These are phyloP conservation scores for Saccharomyces hybrid DNA, from an alignment of 1,139 yeast species.

Conservation along the genomic window DNA sequence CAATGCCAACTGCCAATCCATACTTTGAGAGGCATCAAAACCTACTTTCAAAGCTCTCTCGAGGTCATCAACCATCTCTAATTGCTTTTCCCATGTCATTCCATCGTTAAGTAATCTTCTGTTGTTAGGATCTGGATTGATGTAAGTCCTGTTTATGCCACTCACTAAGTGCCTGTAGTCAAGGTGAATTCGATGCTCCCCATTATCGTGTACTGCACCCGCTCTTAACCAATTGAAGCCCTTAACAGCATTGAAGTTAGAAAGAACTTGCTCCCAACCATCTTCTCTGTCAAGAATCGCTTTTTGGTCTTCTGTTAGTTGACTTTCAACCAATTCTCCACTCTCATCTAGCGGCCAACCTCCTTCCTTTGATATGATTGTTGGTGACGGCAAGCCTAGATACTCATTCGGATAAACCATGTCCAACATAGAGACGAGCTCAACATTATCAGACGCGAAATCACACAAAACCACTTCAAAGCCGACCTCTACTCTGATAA, in stretches of 20 bases:
- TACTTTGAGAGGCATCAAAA: conserved; percentile 36
- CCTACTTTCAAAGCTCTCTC: conserved; percentile 27
- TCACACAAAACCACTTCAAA: conserved; percentile 51
- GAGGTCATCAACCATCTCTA: conserved; percentile 33
- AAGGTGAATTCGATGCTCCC: conserved; percentile 41
- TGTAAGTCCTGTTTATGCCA: conserved; percentile 41
- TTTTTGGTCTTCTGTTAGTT: conserved; percentile 19
- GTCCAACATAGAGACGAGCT: conserved; percentile 39
- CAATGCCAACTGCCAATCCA: conserved; percentile 46
- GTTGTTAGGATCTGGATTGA: conserved; percentile 40
- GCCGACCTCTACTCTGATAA: conserved; percentile 47
- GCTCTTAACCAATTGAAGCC: conserved; percentile 40
- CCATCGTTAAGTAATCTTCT: conserved; percentile 39
- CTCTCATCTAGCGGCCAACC: conserved; percentile 24
- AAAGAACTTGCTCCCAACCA: conserved; percentile 25
- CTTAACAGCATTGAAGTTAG: conserved; percentile 27
- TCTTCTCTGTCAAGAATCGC: conserved; percentile 18
- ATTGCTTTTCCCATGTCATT: conserved; percentile 27
- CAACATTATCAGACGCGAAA: conserved; percentile 37
- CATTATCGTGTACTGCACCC: conserved; percentile 38
- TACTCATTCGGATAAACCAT: conserved; percentile 34
- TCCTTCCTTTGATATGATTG: conserved; percentile 19
- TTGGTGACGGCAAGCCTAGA: conserved; percentile 34
- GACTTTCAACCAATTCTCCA: conserved; percentile 16
- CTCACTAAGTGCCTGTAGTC: conserved; percentile 47